Conservation (phyloP, 345 rosid species). For the Syzygium jambos region DNA sequence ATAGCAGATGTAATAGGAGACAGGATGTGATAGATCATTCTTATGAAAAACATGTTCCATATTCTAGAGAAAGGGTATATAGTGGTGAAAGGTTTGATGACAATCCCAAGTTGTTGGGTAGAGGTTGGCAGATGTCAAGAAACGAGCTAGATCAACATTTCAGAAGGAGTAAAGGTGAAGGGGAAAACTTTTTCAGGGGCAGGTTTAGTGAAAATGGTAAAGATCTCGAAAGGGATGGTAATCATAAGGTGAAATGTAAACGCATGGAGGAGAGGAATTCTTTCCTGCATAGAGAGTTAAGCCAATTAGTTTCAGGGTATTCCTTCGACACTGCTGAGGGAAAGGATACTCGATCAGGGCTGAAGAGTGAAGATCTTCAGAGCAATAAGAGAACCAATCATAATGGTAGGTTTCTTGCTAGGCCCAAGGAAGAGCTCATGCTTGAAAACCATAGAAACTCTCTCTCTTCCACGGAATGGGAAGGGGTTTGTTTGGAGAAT, state of each 20-base stretch:
- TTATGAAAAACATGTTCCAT: conserved; percentile 12
- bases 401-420: conserved; percentile 13
- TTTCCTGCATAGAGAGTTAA: conserved; percentile 10
- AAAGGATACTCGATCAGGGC: conserved; percentile 14
- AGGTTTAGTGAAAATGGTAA: conserved; percentile 10
- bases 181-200: conserved; percentile 11
- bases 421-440: conserved; percentile 12
- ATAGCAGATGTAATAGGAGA: conserved; percentile 17
- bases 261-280: conserved; percentile 14
- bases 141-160: conserved; percentile 15
- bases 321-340: conserved; percentile 7
- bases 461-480: conserved; percentile 12
- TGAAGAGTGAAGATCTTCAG: conserved; percentile 12
- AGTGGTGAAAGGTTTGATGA: conserved; percentile 13
- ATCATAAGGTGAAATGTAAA: conserved; percentile 7
- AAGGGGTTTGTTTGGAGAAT: conserved; percentile 17
- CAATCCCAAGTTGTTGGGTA: conserved; percentile 8
- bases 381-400: conserved; percentile 15
- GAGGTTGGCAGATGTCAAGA: conserved; percentile 12
- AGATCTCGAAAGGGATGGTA: conserved; percentile 13
- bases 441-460: conserved; percentile 11
- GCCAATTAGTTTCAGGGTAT: conserved; percentile 14
- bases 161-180: conserved; percentile 14
- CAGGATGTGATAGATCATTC: conserved; percentile 11
- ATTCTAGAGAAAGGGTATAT: conserved; percentile 7